phyloP scores from a whole-genome alignment of 495 filamentous ascomycete species.

The Aspergillus avenaceus region DNA sequence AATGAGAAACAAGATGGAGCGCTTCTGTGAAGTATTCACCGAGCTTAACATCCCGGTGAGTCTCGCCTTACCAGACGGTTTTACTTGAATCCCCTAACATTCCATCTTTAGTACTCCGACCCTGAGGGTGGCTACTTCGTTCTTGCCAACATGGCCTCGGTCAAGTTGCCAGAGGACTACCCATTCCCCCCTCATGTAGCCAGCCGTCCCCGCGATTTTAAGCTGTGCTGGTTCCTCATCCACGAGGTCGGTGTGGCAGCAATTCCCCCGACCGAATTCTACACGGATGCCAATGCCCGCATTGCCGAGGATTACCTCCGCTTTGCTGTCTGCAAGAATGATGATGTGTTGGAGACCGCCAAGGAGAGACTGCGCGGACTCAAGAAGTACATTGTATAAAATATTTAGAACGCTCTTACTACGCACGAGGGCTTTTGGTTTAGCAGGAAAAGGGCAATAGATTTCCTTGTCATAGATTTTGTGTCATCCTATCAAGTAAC shows the following conservation, averaged over 20 bases:
- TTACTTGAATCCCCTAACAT: not conserved
- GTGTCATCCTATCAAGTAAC: too few species aligned
- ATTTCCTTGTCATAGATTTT: too few species aligned
- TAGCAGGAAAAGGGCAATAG: too few species aligned
- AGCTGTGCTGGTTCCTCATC: constrained; percentile 93
- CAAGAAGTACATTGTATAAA: constrained; percentile 67
- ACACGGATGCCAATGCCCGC: constrained; percentile 74
- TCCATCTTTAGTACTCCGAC: constrained; percentile 60
- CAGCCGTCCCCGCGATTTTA: constrained; percentile 82
- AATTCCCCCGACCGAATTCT: constrained; percentile 96
- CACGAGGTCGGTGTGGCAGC: constrained; percentile 93
- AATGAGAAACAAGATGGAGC: constrained; percentile 85
- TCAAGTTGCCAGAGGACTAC: constrained; percentile 76
- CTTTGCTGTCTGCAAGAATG: constrained; percentile 96
- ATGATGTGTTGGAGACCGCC: constrained; percentile 81
- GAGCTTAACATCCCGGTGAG: constrained; percentile 77
- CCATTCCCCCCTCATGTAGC: constrained; percentile 86
- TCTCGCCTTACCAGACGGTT: constrained; percentile 2
- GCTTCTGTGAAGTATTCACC: constrained; percentile 82
- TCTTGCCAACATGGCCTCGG: constrained; percentile 82
- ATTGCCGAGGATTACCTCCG: constrained; percentile 89
- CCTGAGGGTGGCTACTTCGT: constrained; percentile 98
- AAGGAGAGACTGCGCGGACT: constrained; percentile 84
- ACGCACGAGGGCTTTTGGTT: too few species aligned
- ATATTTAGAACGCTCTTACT: too few species aligned